These are phyloP conservation scores for Capsicum baccatum DNA, from an alignment of 257 asterid species.

Conservation along the genomic window DNA sequence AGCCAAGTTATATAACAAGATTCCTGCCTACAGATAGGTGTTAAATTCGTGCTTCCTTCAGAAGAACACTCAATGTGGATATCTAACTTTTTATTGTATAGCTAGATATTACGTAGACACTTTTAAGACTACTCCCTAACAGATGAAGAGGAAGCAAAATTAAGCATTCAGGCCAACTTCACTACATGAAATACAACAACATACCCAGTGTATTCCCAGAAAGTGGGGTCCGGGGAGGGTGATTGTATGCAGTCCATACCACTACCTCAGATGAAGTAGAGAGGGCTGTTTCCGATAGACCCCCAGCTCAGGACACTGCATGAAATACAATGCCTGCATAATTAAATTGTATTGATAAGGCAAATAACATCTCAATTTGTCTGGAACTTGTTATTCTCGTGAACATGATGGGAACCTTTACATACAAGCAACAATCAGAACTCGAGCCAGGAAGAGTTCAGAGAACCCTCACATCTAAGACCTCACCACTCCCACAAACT, in stretches of 20 bases:
- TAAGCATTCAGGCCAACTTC: not conserved
- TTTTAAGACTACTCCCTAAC: not conserved
- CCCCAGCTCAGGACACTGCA: not conserved
- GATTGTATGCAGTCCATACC: too few species aligned
- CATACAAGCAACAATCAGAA: constrained; percentile 22
- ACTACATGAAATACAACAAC: constrained; percentile 11
- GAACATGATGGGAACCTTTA: not conserved
- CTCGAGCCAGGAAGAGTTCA: not conserved
- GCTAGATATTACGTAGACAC: not conserved
- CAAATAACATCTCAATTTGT: not conserved
- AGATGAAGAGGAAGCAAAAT: not conserved
- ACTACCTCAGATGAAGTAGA: too few species aligned
- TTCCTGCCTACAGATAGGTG: not conserved
- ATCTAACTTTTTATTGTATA: constrained; percentile 3
- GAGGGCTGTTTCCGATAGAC: too few species aligned
- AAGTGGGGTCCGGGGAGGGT: too few species aligned
- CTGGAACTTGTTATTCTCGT: not conserved
- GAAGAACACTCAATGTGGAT: not conserved
- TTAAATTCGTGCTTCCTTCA: not conserved
- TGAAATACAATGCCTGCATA: constrained; percentile 1
- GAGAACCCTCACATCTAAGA: not conserved
- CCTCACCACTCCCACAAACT: not conserved
- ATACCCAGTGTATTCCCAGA: too few species aligned
- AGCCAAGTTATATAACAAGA: not conserved
- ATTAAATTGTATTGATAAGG: not conserved